Evolutionary conservation across 192 early-diverging fungal genomes (phyloP), one percentile per base, ranked within the genome.

Genomic region (Linnemannia schmuckeri): DNA sequence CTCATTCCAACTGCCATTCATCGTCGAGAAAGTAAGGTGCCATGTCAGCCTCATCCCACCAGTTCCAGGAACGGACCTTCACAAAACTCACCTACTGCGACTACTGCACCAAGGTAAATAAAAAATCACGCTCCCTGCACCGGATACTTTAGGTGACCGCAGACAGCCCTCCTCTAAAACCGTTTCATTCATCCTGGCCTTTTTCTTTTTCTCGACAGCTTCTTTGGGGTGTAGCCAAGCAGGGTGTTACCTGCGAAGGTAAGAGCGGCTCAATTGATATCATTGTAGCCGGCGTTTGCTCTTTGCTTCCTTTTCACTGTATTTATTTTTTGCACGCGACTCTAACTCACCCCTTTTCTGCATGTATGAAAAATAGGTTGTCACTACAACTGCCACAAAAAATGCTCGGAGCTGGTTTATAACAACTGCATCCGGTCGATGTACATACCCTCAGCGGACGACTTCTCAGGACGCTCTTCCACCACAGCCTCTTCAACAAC

Each of bases 201-300:
- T 33, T 44, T 33, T 35, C 35, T 27, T 42, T 79, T 9, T 66
- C 35, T 24, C 24, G 8, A 54, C 69, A 86, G 70, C 85, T 95
- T 61, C 89, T 96, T 57, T 96, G 95, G 95, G 95, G 95, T 22
- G 76, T 95, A 27, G 90, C 89, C 24, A 91, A 91, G 70, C 94
- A 96, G 78, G 95, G 95, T 8, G 75, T 88, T 30, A 89, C 90
- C 47, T 96, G 95, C 76, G 76, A 85, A 88, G 91, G 91, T 91
- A 88, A 81, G 24, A 30, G 12, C n/a, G 30, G 9, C 13, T 66
- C 30, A 61, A 66, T 35, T 66, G 61, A 66, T 33, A 33, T 2
- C 30, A 15, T 3, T 6, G 10, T 33, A 12, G 12, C 27, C 61
- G 30, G 20, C 17, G 18, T 46, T 46, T 52, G 49, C 0, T 52